Evolutionary conservation across 2,329 filamentous ascomycete species (phyloP).

Genomic region (Aspergillus transmontanensis): DNA sequence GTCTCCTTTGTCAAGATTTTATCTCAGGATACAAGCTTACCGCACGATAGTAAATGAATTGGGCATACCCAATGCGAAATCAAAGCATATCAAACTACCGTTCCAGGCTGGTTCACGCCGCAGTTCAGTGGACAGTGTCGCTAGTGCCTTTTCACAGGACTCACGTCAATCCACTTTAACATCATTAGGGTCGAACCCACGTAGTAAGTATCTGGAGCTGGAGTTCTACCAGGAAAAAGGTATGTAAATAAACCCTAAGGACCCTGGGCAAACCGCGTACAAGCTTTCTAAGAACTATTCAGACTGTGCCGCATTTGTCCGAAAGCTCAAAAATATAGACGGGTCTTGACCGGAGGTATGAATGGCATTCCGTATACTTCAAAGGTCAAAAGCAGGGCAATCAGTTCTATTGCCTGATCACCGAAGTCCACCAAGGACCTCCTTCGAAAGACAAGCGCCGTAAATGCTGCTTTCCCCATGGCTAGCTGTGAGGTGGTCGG

Average conservation of each 20-base stretch:
- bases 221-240: neutral
- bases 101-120: neutral
- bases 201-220: neutral
- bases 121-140: neutral
- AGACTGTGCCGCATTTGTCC: neutral
- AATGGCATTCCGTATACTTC: neutral
- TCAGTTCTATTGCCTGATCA: too few species aligned
- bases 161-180: neutral
- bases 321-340: neutral
- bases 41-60: neutral
- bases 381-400: too few species aligned
- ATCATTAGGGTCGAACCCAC: neutral
- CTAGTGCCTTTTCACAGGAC: neutral
- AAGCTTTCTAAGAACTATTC: rapidly evolving
- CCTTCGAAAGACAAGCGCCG: too few species aligned
- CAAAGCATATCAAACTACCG: neutral
- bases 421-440: too few species aligned
- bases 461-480: too few species aligned
- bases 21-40: neutral
- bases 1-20: rapidly evolving
- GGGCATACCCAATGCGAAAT: neutral
- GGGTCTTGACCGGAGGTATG: neutral
- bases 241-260: neutral
- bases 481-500: too few species aligned
- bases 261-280: rapidly evolving